Percentiles rank a stretch among this genome's conserved stretches.
These are phyloP conservation scores for Chlamydomonas sp. DNA, from an alignment of 139 green algal genomes.

Conservation along the genomic window DNA sequence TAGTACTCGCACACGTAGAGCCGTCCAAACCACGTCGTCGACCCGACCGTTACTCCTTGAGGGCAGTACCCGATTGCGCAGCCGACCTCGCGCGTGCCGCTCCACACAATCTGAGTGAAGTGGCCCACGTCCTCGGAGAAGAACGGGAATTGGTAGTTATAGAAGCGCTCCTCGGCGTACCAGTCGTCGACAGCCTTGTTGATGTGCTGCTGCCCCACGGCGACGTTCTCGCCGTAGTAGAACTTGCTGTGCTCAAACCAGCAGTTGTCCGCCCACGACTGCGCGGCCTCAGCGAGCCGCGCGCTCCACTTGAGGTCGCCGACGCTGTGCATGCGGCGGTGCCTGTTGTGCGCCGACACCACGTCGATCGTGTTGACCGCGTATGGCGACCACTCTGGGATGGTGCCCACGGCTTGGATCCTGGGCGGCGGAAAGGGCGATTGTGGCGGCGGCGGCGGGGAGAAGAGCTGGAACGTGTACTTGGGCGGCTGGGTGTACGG, in stretches of 20 bases:
- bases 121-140: conserved; percentile 8
- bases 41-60: not conserved
- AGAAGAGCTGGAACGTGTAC: not conserved
- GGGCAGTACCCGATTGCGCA: conserved; percentile 10
- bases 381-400: not conserved
- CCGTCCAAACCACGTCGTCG: not conserved
- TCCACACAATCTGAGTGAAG: conserved; percentile 14
- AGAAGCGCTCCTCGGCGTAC: conserved; percentile 3
- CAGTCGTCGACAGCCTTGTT: not conserved
- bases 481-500: not conserved
- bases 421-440: not conserved
- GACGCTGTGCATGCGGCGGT: not conserved
- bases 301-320: not conserved
- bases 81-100: conserved; percentile 2
- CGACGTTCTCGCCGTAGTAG: conserved; percentile 10
- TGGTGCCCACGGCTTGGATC: not conserved
- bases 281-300: not conserved
- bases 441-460: not conserved
- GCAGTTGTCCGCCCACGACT: conserved; percentile 6
- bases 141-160: not conserved
- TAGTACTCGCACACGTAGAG: conserved; percentile 10
- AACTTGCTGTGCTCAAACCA: conserved; percentile 6
- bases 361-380: not conserved
- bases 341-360: too few species aligned
- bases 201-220: not conserved